Base-by-base conservation (phyloP, 2,329 filamentous ascomycete species). In the Camillea tinctor region DNA sequence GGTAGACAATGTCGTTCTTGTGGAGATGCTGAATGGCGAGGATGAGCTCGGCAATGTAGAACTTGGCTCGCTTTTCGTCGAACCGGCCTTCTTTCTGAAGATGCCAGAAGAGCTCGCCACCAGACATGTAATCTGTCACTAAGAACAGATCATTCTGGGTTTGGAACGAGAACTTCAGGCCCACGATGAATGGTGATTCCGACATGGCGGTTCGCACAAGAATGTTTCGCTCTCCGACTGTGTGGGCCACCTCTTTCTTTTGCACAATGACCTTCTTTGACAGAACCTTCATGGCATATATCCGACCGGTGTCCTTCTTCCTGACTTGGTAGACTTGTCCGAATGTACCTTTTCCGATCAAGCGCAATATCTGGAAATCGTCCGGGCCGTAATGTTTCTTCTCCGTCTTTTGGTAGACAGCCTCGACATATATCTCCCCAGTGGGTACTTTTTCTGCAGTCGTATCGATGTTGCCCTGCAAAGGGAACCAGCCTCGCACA, bases 181-280 rank as follows among this genome's bases (percentile, higher is more conserved):
- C 94, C 49, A 99, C 95, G 64, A 99, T 99, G 73, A 99, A 99
- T 0, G 94, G 92, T 17, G 95, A 99, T 66, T 98, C 93, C 0
- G 94, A 89, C 78, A 91, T 98, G 24, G 95, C 95, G 4, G 95
- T 99, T 66, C 95, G 90, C 49, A 99, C 95, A 53, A 99, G 82
- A 66, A 99, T 99, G 73, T 99, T 99, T 61, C 95, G 87, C 78
- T 99, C 95, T 66, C 95, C 95, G 44, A 99, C 88, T 0, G 95
- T 99, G 74, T 99, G 95, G 17, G 94, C 93, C 54, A 99, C 93
- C 76, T 99, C 95, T 78, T 99, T 99, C 85, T 99, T 99, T 78
- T 99, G 95, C 23, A 99, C 95, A 71, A 99, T 99, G 56, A 99
- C 95, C 82, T 99, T 99, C 83, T 99, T 99, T 55, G 95, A 97